phyloP scores from a whole-genome alignment of 139 green algal genomes.

The Chlamydomonas sphaeroides region DNA sequence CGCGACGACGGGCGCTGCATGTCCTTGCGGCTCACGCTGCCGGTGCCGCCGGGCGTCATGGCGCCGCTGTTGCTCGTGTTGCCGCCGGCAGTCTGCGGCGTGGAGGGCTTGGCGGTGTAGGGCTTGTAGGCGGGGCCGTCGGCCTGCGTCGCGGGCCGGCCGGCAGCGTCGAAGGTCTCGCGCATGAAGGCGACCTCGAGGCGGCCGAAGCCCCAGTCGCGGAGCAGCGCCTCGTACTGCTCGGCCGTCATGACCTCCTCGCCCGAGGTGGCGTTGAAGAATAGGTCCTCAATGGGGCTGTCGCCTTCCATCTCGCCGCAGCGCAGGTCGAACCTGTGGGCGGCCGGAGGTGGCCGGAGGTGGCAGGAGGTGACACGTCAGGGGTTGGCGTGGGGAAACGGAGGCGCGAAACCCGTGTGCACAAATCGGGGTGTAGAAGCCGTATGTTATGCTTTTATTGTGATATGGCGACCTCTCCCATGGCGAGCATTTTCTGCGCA shows the following conservation, averaged over 20 bases:
- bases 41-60: not conserved
- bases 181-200: not conserved
- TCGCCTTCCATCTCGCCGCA: conserved; percentile 24
- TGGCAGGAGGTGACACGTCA: too few species aligned
- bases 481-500: too few species aligned
- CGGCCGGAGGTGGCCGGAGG: too few species aligned
- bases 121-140: conserved; percentile 11
- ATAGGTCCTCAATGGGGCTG: not conserved
- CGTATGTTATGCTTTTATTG: too few species aligned
- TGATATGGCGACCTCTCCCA: too few species aligned
- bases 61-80: not conserved
- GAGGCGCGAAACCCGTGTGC: too few species aligned
- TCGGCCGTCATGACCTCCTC: conserved; percentile 21
- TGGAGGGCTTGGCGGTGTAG: not conserved
- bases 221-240: conserved; percentile 17
- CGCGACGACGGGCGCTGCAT: too few species aligned
- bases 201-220: conserved; percentile 9
- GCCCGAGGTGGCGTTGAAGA: not conserved
- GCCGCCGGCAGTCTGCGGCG: not conserved
- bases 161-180: not conserved
- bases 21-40: not conserved
- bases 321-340: not conserved
- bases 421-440: too few species aligned
- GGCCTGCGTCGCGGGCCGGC: not conserved
- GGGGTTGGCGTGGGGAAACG: too few species aligned